Conservation (phyloP, 1,284 basidiomycete species). For the Tilletia walkeri region DNA sequence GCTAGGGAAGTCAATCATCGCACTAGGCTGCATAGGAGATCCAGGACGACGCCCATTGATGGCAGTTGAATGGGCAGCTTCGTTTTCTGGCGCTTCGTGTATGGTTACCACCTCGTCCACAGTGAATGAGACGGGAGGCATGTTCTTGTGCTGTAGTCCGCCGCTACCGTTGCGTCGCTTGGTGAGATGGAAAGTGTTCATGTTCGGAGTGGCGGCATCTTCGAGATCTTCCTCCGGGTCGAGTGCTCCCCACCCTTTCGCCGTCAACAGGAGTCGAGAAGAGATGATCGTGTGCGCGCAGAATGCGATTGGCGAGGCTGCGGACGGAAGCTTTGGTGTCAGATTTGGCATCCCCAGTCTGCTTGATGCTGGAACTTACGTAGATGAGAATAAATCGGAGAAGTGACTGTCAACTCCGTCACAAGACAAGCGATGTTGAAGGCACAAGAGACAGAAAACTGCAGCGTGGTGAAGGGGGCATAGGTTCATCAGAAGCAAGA, state of each 20-base stretch:
- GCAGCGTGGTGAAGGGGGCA: neutral
- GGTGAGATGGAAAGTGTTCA: too few relatives aligned
- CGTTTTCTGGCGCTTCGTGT: neutral
- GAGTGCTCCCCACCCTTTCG: conserved; percentile 10
- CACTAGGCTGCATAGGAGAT: too few relatives aligned
- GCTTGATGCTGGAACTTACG: neutral
- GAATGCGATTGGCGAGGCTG: conserved; percentile 13
- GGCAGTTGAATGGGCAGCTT: neutral
- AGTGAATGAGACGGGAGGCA: neutral
- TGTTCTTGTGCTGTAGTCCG: neutral
- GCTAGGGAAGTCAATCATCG: neutral
- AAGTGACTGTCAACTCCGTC: neutral
- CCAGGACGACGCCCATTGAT: neutral
- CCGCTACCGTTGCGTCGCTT: neutral
- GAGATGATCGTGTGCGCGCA: conserved; percentile 15
- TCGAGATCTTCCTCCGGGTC: conserved; percentile 14
- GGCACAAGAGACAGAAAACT: conserved; percentile 9
- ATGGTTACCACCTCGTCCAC: conserved; percentile 11
- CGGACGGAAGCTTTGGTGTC: neutral
- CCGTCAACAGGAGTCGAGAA: conserved; percentile 13
- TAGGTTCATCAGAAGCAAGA: too few relatives aligned
- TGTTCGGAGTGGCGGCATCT: too few relatives aligned
- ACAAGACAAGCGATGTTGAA: conserved; percentile 9
- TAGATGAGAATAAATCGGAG: conserved; percentile 11
- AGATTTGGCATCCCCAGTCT: neutral